phyloP scores from a whole-genome alignment of 2,329 filamentous ascomycete genomes.

The Cadophora gregata region DNA sequence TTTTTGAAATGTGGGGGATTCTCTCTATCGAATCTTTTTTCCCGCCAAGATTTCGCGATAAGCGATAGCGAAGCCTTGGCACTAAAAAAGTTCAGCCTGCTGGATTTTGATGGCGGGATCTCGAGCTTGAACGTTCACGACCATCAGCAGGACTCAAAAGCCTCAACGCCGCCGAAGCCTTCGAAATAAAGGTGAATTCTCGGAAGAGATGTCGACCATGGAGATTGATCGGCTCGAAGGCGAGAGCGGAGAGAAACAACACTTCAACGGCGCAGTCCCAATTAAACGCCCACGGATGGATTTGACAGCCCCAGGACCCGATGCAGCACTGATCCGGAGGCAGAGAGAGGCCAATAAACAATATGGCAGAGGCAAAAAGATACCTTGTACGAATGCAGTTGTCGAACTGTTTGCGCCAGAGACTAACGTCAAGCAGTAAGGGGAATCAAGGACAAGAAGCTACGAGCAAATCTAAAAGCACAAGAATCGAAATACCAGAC shows the following conservation, averaged over 20 bases:
- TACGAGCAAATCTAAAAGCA: slow-evolving; percentile 77
- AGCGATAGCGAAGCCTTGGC: slow-evolving; percentile 39
- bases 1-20: slow-evolving; percentile 25
- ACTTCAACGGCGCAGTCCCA: slow-evolving; percentile 59
- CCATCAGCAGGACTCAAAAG: background rate
- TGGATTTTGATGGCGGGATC: background rate
- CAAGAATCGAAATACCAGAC: slow-evolving; percentile 85
- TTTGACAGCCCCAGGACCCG: slow-evolving; percentile 46
- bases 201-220: slow-evolving; percentile 25
- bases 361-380: slow-evolving; percentile 84
- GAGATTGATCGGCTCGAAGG: slow-evolving; percentile 30
- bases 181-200: background rate
- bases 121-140: background rate
- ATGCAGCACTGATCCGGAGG: slow-evolving; percentile 49
- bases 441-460: slow-evolving; percentile 87
- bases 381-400: slow-evolving; percentile 53
- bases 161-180: no score
- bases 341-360: slow-evolving; percentile 69
- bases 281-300: slow-evolving; percentile 57
- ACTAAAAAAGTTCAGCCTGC: slow-evolving; percentile 27
- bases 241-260: slow-evolving; percentile 21
- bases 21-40: slow-evolving; percentile 26
- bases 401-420: background rate
- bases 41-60: slow-evolving; percentile 32
- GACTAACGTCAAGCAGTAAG: background rate